Conservation (phyloP, 441 rosid genomes). For the Mallotus repandus region DNA sequence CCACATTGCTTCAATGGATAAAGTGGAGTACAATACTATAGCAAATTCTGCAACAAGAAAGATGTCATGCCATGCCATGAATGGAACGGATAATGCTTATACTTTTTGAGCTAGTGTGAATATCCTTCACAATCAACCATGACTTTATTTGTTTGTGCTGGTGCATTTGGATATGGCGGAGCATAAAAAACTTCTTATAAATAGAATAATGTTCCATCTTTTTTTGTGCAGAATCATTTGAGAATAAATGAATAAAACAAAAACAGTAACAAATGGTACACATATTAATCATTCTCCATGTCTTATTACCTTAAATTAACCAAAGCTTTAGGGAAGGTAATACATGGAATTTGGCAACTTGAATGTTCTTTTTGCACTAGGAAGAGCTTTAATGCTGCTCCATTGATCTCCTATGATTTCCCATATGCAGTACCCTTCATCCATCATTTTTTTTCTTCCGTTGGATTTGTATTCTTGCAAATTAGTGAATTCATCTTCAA, state of each 20-base stretch:
- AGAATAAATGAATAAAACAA: background rate
- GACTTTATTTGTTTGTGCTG: constrained; percentile 10
- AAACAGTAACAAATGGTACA: background rate
- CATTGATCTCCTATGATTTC: constrained; percentile 80
- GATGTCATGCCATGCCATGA: background rate
- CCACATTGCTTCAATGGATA: background rate
- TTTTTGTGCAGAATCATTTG: background rate
- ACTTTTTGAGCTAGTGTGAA: background rate
- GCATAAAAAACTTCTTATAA: too few species aligned
- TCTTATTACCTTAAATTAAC: background rate
- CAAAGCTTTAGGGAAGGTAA: constrained; percentile 34
- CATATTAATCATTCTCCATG: background rate
- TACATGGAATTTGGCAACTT: constrained; percentile 90
- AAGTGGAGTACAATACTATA: background rate
- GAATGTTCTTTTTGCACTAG: constrained; percentile 67
- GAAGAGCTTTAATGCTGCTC: constrained; percentile 74
- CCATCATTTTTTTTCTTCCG: constrained; percentile 47
- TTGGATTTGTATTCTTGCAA: constrained; percentile 64
- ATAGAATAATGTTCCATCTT: too few species aligned
- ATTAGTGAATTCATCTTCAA: constrained; percentile 55
- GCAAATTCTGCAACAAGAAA: background rate
- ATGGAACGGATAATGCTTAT: background rate
- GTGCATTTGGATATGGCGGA: too few species aligned
- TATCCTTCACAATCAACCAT: background rate
- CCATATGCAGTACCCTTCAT: constrained; percentile 72